Evolutionary conservation across 2,329 filamentous ascomycete species (phyloP), one percentile per base, ranked within the genome.

Genomic region (Endoconidiophora laricicola): DNA sequence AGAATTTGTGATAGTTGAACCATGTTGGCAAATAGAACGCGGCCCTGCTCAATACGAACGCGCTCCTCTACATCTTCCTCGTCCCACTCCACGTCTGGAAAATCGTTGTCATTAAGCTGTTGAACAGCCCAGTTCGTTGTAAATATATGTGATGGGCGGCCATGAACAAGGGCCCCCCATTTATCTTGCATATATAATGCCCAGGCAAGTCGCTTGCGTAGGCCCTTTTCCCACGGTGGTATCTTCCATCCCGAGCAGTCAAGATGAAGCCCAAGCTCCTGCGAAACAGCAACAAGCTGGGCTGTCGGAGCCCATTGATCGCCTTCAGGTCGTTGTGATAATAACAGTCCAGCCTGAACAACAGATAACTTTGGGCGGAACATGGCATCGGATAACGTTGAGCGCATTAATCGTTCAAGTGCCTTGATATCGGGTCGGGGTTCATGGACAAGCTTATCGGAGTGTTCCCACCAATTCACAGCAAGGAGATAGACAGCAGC

Each of bases 181-280:
- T 74, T 93, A 64, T 95, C 88, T 65, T 94, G 86, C 81, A 93
- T 90, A 62, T 91, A 94, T 46, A 94, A 65, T 2, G 85, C 87
- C 87, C 88, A 94, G 1, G 86, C 86, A 40, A 94, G 74, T 45
- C 88, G 77, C 62, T 90, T 91, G 54, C 88, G 74, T 52, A 94
- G 63, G 0, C 86, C 83, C 57, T 83, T 82, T 63, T 94, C 87
- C 86, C 87, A 94, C 0, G 73, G 72, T 24, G 87, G 85, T 49
- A 94, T 90, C 54, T 85, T 85, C 88, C 88, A 94, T 48, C 72
- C 71, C 4, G 81, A 78, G 66, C 86, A 94, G 64, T 94, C 86
- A 39, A 94, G 77, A 62, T 95, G 87, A 38, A 95, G 69, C 44
- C 88, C 88, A 2, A 95, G 72, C 62, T 94, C 86, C 62, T 94